Conservation (phyloP, 192 early-diverging fungal species). For the Coemansia sp. region DNA sequence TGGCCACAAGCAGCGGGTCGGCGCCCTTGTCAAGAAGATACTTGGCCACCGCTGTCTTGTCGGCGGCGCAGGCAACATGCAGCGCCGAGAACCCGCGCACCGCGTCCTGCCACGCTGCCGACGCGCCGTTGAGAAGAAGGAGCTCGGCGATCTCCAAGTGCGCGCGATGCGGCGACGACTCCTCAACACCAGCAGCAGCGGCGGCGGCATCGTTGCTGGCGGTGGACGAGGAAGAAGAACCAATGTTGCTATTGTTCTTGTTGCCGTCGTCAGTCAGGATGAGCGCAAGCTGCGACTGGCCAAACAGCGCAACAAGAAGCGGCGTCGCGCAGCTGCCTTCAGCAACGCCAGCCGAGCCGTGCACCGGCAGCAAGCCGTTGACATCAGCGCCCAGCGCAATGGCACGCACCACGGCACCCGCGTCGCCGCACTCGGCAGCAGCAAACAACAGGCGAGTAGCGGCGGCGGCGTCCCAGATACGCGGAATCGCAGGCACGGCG, state of each 20-base stretch:
- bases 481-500: not conserved
- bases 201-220: not conserved
- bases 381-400: constrained; percentile 75
- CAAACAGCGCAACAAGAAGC: constrained; percentile 38
- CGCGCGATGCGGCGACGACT: not conserved
- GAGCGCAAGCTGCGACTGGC: not conserved
- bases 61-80: constrained; percentile 32
- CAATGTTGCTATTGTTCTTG: not conserved
- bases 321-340: constrained; percentile 8
- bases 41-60: constrained; percentile 7
- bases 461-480: constrained; percentile 7
- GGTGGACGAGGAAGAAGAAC: no score
- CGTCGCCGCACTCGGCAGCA: constrained; percentile 48
- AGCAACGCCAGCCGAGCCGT: not conserved
- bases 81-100: constrained; percentile 20
- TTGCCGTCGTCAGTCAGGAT: not conserved
- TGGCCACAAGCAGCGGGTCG: constrained; percentile 21
- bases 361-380: constrained; percentile 28
- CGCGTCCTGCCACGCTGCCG: constrained; percentile 10
- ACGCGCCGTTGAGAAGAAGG: constrained; percentile 47
- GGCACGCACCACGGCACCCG: constrained; percentile 57
- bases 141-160: constrained; percentile 48
- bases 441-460: constrained; percentile 42
- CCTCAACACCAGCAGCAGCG: not conserved
- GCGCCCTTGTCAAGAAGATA: constrained; percentile 45